Conservation (phyloP, 371 early-diverging fungal species). For the Mortierella sp. region DNA sequence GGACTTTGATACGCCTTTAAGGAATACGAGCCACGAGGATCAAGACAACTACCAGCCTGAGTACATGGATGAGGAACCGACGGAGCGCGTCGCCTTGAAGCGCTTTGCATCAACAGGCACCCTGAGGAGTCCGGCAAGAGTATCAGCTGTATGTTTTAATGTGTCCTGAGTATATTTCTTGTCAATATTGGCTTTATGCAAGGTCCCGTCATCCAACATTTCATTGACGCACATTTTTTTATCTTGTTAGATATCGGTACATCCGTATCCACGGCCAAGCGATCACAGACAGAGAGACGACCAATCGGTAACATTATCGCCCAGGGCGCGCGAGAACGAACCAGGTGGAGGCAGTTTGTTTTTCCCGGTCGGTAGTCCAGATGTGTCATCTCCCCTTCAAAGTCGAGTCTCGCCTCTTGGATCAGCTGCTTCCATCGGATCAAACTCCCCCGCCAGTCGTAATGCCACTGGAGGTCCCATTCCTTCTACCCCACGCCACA, state of each 20-base stretch:
- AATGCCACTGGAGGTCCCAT: slow-evolving; percentile 12
- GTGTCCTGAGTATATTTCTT: neutral
- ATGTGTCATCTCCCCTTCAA: slow-evolving; percentile 16
- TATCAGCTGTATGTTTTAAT: slow-evolving; percentile 15
- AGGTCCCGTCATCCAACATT: neutral
- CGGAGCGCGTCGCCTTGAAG: slow-evolving; percentile 34
- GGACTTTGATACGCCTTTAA: slow-evolving; percentile 5
- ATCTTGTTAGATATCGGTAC: slow-evolving; percentile 10
- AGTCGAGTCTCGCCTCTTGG: slow-evolving; percentile 39
- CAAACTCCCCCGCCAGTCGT: slow-evolving; percentile 35
- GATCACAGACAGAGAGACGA: slow-evolving; percentile 17
- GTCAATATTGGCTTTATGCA: neutral
- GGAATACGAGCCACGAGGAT: slow-evolving; percentile 4
- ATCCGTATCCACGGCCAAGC: slow-evolving; percentile 21
- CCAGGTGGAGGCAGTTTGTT: slow-evolving; percentile 26
- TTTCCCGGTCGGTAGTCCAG: slow-evolving; percentile 41
- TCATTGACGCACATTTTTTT: neutral
- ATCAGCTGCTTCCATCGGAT: slow-evolving; percentile 32
- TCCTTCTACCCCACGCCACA: slow-evolving; percentile 14
- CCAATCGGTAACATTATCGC: slow-evolving; percentile 32
- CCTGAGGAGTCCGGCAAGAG: slow-evolving; percentile 18
- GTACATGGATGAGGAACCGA: slow-evolving; percentile 38
- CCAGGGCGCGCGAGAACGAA: slow-evolving; percentile 36
- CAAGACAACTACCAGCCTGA: slow-evolving; percentile 20
- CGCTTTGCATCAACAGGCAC: slow-evolving; percentile 53